A percentile compares a stretch with the other conserved stretches of the same genome.
phyloP scores from a whole-genome alignment of 2,329 filamentous ascomycete species.

The Botryosphaeria dothidea region DNA sequence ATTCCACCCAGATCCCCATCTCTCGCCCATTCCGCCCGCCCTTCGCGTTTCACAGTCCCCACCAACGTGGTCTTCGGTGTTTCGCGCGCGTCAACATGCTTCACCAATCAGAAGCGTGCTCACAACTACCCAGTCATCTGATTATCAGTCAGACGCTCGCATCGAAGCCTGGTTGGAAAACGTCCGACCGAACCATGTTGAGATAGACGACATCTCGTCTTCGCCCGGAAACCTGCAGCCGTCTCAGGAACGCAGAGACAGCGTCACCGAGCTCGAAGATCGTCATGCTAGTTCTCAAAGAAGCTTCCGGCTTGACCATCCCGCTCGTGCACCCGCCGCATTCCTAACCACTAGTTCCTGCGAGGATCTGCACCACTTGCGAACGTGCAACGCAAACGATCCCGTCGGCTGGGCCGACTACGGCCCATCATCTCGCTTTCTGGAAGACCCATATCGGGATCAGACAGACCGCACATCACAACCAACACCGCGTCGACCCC shows the following conservation, averaged over 20 bases:
- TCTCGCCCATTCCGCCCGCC: neutral
- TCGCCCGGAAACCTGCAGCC: neutral
- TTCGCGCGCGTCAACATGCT: slow-evolving; percentile 9
- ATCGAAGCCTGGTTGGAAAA: slow-evolving; percentile 2
- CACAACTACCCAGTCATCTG: neutral
- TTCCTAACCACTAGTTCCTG: neutral
- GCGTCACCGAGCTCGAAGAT: neutral
- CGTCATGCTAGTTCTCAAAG: neutral
- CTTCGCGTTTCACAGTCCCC: neutral
- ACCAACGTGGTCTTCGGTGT: neutral
- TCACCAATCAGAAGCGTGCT: neutral
- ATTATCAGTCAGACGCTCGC: neutral
- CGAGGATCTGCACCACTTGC: neutral
- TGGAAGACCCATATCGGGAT: neutral
- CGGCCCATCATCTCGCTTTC: neutral
- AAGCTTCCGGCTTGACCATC: neutral
- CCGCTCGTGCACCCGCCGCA: neutral
- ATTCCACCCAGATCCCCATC: neutral
- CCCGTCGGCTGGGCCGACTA: neutral
- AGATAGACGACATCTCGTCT: neutral
- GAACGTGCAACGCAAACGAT: neutral
- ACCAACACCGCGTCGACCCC: neutral
- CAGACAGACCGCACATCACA: neutral
- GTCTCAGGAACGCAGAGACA: neutral
- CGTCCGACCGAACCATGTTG: neutral